Evolutionary conservation across 345 rosid genomes (phyloP).

Genomic region (Gossypium rotundifolium): DNA sequence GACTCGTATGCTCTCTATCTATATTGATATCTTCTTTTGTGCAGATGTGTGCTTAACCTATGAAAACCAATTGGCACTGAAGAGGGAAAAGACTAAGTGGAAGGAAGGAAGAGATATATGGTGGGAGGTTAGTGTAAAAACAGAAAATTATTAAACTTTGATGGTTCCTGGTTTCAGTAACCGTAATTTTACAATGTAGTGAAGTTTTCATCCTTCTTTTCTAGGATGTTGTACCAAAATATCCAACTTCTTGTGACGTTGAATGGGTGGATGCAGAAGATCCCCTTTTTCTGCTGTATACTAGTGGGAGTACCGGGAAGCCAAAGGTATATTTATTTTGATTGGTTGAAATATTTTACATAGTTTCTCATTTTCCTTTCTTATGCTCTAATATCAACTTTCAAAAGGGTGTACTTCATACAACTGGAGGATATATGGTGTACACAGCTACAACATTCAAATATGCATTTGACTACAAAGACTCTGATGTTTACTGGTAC

Average conservation of each 20-base stretch:
- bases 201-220: constrained; percentile 5
- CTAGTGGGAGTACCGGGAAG: constrained; percentile 98
- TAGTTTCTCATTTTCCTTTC: constrained; percentile 7
- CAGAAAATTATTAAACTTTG: not conserved
- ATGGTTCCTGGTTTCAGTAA: not conserved
- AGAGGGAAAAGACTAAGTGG: constrained; percentile 78
- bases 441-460: constrained; percentile 94
- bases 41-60: constrained; percentile 74
- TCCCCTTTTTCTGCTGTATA: constrained; percentile 89
- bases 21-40: constrained; percentile 15
- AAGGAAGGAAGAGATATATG: constrained; percentile 76
- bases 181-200: not conserved
- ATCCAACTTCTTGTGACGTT: constrained; percentile 72
- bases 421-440: constrained; percentile 97
- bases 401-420: constrained; percentile 87
- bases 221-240: constrained; percentile 77
- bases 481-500: constrained; percentile 91
- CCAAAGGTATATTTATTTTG: constrained; percentile 64
- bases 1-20: not conserved
- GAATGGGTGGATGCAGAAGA: constrained; percentile 99
- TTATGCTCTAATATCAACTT: constrained; percentile 20
- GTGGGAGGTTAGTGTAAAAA: constrained; percentile 76
- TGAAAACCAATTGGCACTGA: constrained; percentile 62
- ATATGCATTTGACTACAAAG: constrained; percentile 94
- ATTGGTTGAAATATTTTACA: constrained; percentile 1